Evolutionary conservation across 371 early-diverging fungal species (phyloP), one percentile per base, ranked within the genome.

Genomic region (Mucor ambiguus): DNA sequence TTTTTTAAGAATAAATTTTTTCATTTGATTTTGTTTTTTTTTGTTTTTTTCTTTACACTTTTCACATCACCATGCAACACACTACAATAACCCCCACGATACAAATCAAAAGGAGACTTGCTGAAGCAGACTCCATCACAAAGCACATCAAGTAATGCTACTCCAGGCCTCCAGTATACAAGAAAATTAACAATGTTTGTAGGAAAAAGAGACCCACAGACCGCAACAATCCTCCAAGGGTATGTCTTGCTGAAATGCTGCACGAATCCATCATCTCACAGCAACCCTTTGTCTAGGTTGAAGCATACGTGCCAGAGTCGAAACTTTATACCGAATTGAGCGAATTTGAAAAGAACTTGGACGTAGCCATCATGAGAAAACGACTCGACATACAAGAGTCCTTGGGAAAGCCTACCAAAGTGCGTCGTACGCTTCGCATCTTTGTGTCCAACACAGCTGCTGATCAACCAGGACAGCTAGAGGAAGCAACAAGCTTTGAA

Each of bases 261-360:
- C 44, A 24, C 28, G 7, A 2, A 3, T 32, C 20, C 3, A 18
- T 18, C 18, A 16, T 30, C 32, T 20, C 28, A 29, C 28, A 60
- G 29, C 20, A 58, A n/a, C 30, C 29, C 5, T 18, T 7, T 18
- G 9, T 24, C 44, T 72, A 93, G 91, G 88, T 97, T 71, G 95
- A 95, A 59, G 77, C 90, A 0, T 89, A 90, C 76, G 90, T 98
- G 3, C 97, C 97, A 10, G 98, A 98, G 76, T 93, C 97, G 26
- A 87, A 85, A 60, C 74, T 95, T 35, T 97, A 95, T 77, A 87
- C 84, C 24, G 90, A 95, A 69, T 85, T 98, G 28, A 85, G 89
- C 67, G 90, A 93, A 32, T 87, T 92, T 64, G 98, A 98, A 82
- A 90, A 88, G 70, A 87, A 86, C 67, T 78, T 98, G 57, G 97